Conservation (phyloP, 495 filamentous ascomycete genomes). For the Xylaria scruposa region DNA sequence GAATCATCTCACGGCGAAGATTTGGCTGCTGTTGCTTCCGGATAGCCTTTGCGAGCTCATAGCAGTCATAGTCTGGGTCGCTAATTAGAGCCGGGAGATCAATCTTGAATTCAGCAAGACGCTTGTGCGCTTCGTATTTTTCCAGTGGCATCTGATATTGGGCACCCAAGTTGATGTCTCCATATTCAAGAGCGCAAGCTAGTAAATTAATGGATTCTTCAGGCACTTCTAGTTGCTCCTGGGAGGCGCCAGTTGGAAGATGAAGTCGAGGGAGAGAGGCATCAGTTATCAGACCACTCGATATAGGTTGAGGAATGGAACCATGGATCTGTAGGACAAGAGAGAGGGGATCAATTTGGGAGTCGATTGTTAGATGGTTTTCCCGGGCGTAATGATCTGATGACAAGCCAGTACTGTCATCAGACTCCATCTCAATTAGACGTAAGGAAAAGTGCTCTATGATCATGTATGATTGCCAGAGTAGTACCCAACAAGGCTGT, state of each 20-base stretch:
- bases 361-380: constrained; percentile 49
- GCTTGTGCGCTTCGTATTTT: constrained; percentile 28
- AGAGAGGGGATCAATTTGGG: constrained; percentile 32
- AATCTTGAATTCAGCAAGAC: constrained; percentile 48
- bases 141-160: constrained; percentile 28
- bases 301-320: constrained; percentile 10
- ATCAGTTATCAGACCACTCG: constrained; percentile 29
- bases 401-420: constrained; percentile 23
- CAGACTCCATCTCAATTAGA: constrained; percentile 19
- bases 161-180: constrained; percentile 30
- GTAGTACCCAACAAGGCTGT: too few species aligned
- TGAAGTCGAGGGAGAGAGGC: constrained; percentile 36
- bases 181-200: constrained; percentile 26
- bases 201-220: constrained; percentile 33
- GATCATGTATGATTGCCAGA: too few species aligned
- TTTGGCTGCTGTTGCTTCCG: constrained; percentile 38
- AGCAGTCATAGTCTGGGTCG: constrained; percentile 56
- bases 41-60: constrained; percentile 43
- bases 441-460: background rate
- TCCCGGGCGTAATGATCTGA: constrained; percentile 51
- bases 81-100: constrained; percentile 59
- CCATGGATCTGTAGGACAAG: constrained; percentile 22
- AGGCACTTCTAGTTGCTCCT: constrained; percentile 39
- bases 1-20: constrained; percentile 50
- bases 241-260: constrained; percentile 28